phyloP scores from a whole-genome alignment of 192 early-diverging fungal genomes.

The Rhizophagus clarus region DNA sequence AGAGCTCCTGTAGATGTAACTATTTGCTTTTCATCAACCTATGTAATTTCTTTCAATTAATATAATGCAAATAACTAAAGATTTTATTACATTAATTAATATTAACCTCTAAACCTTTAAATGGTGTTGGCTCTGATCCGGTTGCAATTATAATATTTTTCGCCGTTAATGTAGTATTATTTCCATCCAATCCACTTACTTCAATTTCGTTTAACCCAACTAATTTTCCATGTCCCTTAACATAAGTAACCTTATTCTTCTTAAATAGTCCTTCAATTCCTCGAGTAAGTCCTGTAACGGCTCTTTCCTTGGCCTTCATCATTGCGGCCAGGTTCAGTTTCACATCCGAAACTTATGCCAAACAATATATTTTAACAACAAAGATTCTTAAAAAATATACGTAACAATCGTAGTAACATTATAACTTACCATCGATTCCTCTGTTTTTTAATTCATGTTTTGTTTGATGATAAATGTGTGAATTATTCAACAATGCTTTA shows the following conservation, averaged over 20 bases:
- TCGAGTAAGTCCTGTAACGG: conserved; percentile 84
- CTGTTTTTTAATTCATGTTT: conserved; percentile 89
- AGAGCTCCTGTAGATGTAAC: conserved; percentile 98
- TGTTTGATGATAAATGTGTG: conserved; percentile 94
- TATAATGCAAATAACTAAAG: background rate
- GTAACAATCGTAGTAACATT: background rate
- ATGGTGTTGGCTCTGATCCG: conserved; percentile 90
- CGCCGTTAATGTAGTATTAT: conserved; percentile 69
- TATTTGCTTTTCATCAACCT: conserved; percentile 92
- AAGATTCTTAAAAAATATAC: background rate
- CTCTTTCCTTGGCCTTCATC: conserved; percentile 90
- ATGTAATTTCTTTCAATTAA: background rate
- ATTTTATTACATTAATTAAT: background rate
- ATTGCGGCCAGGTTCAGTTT: conserved; percentile 84
- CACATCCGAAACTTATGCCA: conserved; percentile 68
- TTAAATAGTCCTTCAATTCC: conserved; percentile 96
- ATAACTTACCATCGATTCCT: conserved; percentile 81
- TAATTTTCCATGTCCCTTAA: conserved; percentile 90
- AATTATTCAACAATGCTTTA: conserved; percentile 98
- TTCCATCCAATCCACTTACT: conserved; percentile 81
- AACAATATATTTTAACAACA: background rate
- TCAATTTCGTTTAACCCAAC: conserved; percentile 76
- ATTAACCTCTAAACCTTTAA: conserved; percentile 84
- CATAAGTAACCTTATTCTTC: conserved; percentile 97
- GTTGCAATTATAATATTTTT: conserved; percentile 99